Evolutionary conservation across 805 yeast species (phyloP).

Genomic region (Candida bentonensis): DNA sequence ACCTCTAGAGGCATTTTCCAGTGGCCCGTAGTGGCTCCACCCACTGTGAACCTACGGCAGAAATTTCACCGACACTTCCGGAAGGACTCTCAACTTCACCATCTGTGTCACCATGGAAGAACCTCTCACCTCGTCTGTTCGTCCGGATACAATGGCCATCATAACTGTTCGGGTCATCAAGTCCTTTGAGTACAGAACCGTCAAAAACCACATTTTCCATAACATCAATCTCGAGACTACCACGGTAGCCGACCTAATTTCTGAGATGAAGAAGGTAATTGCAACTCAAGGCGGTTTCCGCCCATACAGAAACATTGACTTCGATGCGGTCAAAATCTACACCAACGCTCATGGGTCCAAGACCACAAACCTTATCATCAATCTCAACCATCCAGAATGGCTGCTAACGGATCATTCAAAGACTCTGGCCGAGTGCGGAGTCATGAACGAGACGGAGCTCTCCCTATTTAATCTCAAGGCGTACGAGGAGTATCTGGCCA

Average conservation of each 20-base stretch:
- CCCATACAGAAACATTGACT: slow-evolving; percentile 62
- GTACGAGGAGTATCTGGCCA: slow-evolving; percentile 53
- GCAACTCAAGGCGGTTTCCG: slow-evolving; percentile 53
- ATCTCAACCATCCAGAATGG: slow-evolving; percentile 78
- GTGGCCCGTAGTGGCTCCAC: too few species aligned
- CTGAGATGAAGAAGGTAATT: slow-evolving; percentile 31
- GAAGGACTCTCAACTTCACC: too few species aligned
- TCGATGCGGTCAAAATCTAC: slow-evolving; percentile 68
- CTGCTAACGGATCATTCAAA: slow-evolving; percentile 31
- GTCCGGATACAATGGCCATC: slow-evolving; percentile 29
- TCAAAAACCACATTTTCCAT: slow-evolving; percentile 56
- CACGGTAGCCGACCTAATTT: slow-evolving; percentile 52
- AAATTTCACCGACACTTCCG: too few species aligned
- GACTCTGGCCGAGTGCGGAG: slow-evolving; percentile 37
- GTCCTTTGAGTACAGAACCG: slow-evolving; percentile 84
- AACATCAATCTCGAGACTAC: slow-evolving; percentile 57
- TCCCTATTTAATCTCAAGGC: slow-evolving; percentile 61
- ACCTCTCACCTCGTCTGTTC: background rate
- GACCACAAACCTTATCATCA: slow-evolving; percentile 82
- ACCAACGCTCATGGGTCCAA: slow-evolving; percentile 93
- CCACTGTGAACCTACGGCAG: too few species aligned
- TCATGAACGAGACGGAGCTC: slow-evolving; percentile 76
- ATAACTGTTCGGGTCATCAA: slow-evolving; percentile 78
- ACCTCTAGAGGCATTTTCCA: too few species aligned
- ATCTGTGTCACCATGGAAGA: too few species aligned